A percentile compares a stretch with the other conserved stretches of the same genome.
Evolutionary conservation across 495 filamentous ascomycete genomes (phyloP).

Genomic region (Penicillium macrosclerotiorum): DNA sequence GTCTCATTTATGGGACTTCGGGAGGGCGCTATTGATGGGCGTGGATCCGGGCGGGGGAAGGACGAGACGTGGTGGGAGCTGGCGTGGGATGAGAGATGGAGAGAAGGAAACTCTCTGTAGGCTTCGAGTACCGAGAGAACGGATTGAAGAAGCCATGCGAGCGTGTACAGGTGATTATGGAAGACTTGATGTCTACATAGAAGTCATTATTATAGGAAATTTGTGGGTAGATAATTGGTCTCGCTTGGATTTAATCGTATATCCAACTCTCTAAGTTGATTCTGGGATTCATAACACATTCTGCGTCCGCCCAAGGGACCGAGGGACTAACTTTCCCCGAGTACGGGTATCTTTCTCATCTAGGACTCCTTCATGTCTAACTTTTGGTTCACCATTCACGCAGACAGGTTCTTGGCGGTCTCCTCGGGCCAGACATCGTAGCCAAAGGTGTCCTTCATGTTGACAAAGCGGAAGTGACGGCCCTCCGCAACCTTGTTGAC

Average conservation of each 20-base stretch:
- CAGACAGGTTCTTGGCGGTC: constrained; percentile 39
- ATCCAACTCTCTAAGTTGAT: constrained; percentile 22
- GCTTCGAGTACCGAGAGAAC: no score
- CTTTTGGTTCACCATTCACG: constrained; percentile 18
- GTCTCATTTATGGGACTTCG: constrained; percentile 4
- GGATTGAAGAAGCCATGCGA: no score
- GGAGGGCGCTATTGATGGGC: not conserved
- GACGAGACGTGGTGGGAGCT: constrained; percentile 1
- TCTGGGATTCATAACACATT: constrained; percentile 19
- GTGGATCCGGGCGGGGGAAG: constrained; percentile 10
- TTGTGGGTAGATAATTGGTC: no score
- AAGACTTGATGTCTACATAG: no score
- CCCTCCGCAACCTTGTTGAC: constrained; percentile 59
- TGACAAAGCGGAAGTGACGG: constrained; percentile 68
- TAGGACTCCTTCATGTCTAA: not conserved
- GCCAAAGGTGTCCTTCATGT: constrained; percentile 74
- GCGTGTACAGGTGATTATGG: no score
- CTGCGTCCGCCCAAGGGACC: not conserved
- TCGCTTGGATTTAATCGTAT: constrained; percentile 7
- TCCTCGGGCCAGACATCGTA: constrained; percentile 52
- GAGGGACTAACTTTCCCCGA: not conserved
- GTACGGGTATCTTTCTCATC: constrained; percentile 16
- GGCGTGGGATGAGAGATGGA: constrained; percentile 1
- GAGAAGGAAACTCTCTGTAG: no score
- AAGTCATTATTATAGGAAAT: no score